Evolutionary conservation across 192 early-diverging fungal genomes (phyloP).

Genomic region (Coemansia pectinata): DNA sequence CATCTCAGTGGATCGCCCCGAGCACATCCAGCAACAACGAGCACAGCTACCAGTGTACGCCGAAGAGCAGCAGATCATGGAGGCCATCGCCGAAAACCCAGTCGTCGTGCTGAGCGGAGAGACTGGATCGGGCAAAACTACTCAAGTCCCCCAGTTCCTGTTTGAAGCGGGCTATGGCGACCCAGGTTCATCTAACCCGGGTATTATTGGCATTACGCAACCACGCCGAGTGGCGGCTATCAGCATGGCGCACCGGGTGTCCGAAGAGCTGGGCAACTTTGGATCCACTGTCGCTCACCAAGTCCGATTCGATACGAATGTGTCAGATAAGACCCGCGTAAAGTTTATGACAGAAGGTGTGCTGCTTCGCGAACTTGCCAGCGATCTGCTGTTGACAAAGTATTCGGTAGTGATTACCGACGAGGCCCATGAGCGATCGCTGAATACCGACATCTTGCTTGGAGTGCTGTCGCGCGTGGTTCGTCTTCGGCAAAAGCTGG

Average conservation of each 20-base stretch:
- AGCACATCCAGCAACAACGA: slow-evolving; percentile 74
- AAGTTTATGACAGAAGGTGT: slow-evolving; percentile 99
- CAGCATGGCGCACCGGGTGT: slow-evolving; percentile 93
- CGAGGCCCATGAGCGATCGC: slow-evolving; percentile 97
- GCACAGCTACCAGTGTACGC: slow-evolving; percentile 83
- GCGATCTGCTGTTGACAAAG: slow-evolving; percentile 83
- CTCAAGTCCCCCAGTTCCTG: slow-evolving; percentile 96
- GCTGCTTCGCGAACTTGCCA: slow-evolving; percentile 87
- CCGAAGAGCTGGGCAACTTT: slow-evolving; percentile 79
- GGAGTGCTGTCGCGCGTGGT: slow-evolving; percentile 94
- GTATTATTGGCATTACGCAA: slow-evolving; percentile 97
- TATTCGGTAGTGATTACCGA: slow-evolving; percentile 98
- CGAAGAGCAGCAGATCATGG: slow-evolving; percentile 99
- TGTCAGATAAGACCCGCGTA: slow-evolving; percentile 73
- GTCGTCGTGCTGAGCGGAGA: slow-evolving; percentile 96
- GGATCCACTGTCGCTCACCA: slow-evolving; percentile 64
- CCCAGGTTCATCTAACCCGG: slow-evolving; percentile 71
- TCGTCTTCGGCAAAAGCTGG: slow-evolving; percentile 66
- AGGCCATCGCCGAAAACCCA: slow-evolving; percentile 82
- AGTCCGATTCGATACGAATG: slow-evolving; percentile 91
- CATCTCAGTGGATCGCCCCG: slow-evolving; percentile 74
- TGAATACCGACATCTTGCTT: slow-evolving; percentile 98
- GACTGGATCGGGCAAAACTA: slow-evolving; percentile 96
- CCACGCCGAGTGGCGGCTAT: slow-evolving; percentile 97
- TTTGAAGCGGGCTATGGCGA: slow-evolving; percentile 98